Conservation (phyloP, 108 stramenopile species). For the Fistulifera pelliculosa region DNA sequence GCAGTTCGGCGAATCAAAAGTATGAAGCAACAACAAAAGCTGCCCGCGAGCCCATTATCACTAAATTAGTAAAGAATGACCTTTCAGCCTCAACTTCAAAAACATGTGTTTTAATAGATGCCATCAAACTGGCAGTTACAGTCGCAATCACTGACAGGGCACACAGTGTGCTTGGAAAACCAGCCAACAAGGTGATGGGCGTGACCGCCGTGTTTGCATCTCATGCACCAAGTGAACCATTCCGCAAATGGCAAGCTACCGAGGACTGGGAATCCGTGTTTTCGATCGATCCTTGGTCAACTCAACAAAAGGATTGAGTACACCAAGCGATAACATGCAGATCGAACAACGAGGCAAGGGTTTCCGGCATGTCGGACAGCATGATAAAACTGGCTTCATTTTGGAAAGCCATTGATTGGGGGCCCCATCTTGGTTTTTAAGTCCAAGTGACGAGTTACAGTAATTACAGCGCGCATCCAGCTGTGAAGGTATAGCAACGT, state of each 20-base stretch:
- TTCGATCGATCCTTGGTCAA: conserved; percentile 47
- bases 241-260: conserved; percentile 69
- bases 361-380: conserved; percentile 85
- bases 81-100: too few relatives aligned
- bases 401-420: conserved; percentile 75
- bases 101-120: conserved; percentile 9
- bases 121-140: conserved; percentile 82
- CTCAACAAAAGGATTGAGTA: conserved; percentile 83
- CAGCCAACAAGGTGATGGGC: conserved; percentile 80
- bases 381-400: conserved; percentile 71
- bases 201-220: conserved; percentile 79
- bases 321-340: conserved; percentile 74
- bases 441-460: conserved; percentile 60
- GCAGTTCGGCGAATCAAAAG: conserved; percentile 29
- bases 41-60: too few relatives aligned
- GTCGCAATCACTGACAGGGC: conserved; percentile 85
- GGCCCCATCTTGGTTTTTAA: conserved; percentile 49
- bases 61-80: too few relatives aligned
- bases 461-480: conserved; percentile 80
- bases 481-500: conserved; percentile 27
- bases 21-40: conserved; percentile 13
- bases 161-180: conserved; percentile 73
- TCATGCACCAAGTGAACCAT: conserved; percentile 90
- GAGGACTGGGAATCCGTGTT: conserved; percentile 40
- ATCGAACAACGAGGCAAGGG: conserved; percentile 81